Base-by-base conservation (phyloP, 2,329 filamentous ascomycete species). In the Coccinonectria pachysandricola region DNA sequence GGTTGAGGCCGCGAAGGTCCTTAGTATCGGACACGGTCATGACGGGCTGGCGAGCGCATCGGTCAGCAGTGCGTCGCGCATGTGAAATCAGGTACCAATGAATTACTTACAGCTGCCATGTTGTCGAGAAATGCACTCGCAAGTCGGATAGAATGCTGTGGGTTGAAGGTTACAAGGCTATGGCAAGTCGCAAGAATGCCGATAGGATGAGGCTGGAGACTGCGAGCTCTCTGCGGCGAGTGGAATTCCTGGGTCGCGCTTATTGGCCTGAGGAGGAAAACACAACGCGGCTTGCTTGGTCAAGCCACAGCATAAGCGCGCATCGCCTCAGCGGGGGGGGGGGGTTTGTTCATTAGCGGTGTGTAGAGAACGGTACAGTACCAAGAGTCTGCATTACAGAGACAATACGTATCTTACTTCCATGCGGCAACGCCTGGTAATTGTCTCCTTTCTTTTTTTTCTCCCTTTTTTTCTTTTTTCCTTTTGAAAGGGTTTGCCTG, bases 1-100 rank as follows among this genome's bases (percentile, higher is more conserved):
- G 80, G 60, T 94, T 96, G 52, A 98, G 77, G 40, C 87, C 87
- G 46, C 87, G 80, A 53, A 96, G 79, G 72, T 96, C 88, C 62
- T 91, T 94, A 59, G 75, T 82, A 69, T 96, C 88, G 53, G 86
- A 83, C 56, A 96, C 77, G 48, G 91, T 96, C 52, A 75, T 61
- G 36, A 75, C 65, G 40, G 66, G 68, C 69, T 75, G 40, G 24
- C 35, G 30, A 30, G 27, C 28, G 27, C 36, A 34, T 42, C 20
- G 33, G n/a, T 48, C 30, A 49, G 41, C 27, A 28, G 24, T 15
- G 19, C n/a, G 14, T 30, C 18, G 23, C 27, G 22, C 12, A 4
- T 7, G 7, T 4, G 19, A 38, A 30, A 30, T 34, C n/a, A n/a
- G n/a, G n/a, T n/a, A n/a, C n/a, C n/a, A 24, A 19, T 25, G 12